A percentile compares a stretch with the other conserved stretches of the same genome.
phyloP scores from a whole-genome alignment of 345 rosid genomes.

The Syzygium aqueum region DNA sequence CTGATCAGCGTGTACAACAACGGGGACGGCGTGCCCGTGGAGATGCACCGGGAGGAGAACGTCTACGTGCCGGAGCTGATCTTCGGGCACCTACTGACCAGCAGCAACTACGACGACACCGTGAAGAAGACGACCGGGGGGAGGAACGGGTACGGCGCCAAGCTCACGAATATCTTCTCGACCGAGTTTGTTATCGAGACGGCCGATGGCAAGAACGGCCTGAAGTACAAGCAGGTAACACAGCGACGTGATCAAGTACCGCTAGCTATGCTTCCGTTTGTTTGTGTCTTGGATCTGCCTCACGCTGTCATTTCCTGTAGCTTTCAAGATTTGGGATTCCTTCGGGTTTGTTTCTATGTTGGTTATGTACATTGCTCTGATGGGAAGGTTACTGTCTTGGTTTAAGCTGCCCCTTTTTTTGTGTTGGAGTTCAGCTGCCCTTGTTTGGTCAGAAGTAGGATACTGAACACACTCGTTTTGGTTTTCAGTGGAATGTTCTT shows the following conservation, averaged over 20 bases:
- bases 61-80: slow-evolving; percentile 92
- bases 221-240: slow-evolving; percentile 70
- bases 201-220: slow-evolving; percentile 71
- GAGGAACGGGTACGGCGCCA: slow-evolving; percentile 92
- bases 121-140: slow-evolving; percentile 96
- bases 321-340: not conserved
- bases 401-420: not conserved
- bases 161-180: slow-evolving; percentile 87
- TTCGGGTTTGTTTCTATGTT: not conserved
- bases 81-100: slow-evolving; percentile 85
- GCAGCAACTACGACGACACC: slow-evolving; percentile 80
- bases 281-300: not conserved
- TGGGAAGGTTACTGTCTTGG: not conserved
- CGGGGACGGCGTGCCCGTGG: slow-evolving; percentile 94
- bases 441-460: not conserved
- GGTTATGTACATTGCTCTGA: not conserved
- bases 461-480: not conserved
- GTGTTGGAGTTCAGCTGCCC: not conserved
- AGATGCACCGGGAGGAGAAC: slow-evolving; percentile 88
- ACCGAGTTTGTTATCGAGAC: slow-evolving; percentile 86
- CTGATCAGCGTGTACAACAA: slow-evolving; percentile 73
- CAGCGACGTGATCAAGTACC: too few relatives aligned
- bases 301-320: not conserved
- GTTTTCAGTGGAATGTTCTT: not conserved
- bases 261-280: not conserved